These are phyloP conservation scores for Pichia manshurica DNA, from an alignment of 805 yeast species.

Conservation along the genomic window DNA sequence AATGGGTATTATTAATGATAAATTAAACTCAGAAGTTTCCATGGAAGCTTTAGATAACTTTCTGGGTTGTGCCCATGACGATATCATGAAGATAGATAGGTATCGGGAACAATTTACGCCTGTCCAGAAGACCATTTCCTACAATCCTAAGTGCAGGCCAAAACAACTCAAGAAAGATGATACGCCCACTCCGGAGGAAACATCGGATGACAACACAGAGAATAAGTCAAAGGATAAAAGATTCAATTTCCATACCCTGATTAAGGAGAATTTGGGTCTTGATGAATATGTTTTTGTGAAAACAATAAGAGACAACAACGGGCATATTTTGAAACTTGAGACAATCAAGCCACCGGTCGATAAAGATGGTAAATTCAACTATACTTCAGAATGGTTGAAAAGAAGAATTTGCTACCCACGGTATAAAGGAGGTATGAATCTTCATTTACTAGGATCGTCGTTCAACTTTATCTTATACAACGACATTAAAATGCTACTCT, in stretches of 20 bases:
- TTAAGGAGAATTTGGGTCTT: constrained; percentile 14
- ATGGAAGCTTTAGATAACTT: constrained; percentile 9
- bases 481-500: constrained; percentile 25
- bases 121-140: constrained; percentile 3
- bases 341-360: constrained; percentile 21
- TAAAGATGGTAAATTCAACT: constrained; percentile 13
- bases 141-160: constrained; percentile 2
- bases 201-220: not conserved
- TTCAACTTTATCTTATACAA: constrained; percentile 25
- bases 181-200: not conserved
- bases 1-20: constrained; percentile 3
- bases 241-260: constrained; percentile 19
- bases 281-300: constrained; percentile 31
- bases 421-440: constrained; percentile 40
- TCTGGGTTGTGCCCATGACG: constrained; percentile 8
- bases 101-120: constrained; percentile 10
- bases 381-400: constrained; percentile 34
- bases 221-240: not conserved
- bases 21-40: constrained; percentile 1
- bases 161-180: not conserved
- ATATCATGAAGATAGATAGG: constrained; percentile 10
- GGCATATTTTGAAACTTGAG: constrained; percentile 35
- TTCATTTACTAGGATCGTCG: constrained; percentile 26
- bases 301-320: constrained; percentile 35
- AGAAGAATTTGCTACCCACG: constrained; percentile 38